Evolutionary conservation across 257 asterid genomes (phyloP).

Genomic region (Scutellaria baicalensis): DNA sequence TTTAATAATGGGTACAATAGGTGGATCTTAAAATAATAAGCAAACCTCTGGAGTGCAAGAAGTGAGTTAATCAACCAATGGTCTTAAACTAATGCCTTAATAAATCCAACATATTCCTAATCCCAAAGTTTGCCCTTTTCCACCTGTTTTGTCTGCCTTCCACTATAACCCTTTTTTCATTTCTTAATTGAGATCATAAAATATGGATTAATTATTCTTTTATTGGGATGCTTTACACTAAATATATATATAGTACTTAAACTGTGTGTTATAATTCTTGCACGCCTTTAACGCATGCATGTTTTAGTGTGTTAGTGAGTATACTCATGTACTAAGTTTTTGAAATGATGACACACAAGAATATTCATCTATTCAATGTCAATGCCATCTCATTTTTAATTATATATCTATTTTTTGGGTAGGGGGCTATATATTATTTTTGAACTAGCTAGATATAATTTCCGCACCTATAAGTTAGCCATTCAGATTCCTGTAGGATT

Average conservation of each 20-base stretch:
- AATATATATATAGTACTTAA: neutral
- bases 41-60: constrained; percentile 7
- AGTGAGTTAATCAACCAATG: neutral
- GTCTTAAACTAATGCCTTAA: neutral
- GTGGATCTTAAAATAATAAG: neutral
- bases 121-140: constrained; percentile 12
- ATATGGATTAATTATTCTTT: neutral
- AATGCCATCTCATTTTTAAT: neutral
- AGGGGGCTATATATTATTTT: too few species aligned
- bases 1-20: too few species aligned
- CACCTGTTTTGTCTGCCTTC: neutral
- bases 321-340: constrained; percentile 12
- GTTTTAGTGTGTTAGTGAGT: constrained; percentile 23
- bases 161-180: neutral
- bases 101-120: constrained; percentile 14
- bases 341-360: constrained; percentile 6
- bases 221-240: neutral
- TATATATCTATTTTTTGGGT: neutral
- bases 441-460: too few species aligned
- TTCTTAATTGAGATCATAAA: neutral
- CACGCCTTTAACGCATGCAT: constrained; percentile 31
- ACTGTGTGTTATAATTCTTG: constrained; percentile 11
- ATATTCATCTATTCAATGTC: neutral
- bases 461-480: too few species aligned
- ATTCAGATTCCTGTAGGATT: too few species aligned